These are phyloP conservation scores for Rhytidiadelphus loreus DNA, from an alignment of 225 moss, liverwort and hornwort genomes.

Conservation along the genomic window DNA sequence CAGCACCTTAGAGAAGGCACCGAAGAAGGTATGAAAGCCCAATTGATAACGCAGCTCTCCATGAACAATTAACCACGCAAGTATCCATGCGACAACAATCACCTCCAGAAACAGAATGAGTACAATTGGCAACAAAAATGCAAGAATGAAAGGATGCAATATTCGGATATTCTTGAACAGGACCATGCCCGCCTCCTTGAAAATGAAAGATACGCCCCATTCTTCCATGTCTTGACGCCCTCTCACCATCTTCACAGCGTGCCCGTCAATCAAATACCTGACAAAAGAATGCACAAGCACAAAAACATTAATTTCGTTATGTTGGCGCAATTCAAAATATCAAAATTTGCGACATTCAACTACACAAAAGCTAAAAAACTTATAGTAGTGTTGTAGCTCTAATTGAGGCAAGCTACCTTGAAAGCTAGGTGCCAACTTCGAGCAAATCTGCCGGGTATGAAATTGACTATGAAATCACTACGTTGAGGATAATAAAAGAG, in stretches of 20 bases:
- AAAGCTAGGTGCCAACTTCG: background rate
- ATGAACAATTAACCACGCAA: background rate
- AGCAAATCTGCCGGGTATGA: background rate
- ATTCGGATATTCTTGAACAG: background rate
- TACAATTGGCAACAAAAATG: background rate
- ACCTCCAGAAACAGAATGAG: background rate
- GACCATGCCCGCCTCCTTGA: constrained; percentile 18
- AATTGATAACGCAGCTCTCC: background rate
- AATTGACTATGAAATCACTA: background rate
- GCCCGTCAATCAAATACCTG: background rate
- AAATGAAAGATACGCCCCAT: background rate
- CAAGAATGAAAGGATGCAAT: background rate
- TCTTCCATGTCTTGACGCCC: constrained; percentile 7
- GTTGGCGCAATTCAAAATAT: background rate
- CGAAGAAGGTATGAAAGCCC: background rate
- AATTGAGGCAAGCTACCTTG: too few relatives aligned
- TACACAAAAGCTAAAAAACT: background rate
- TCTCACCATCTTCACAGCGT: constrained; percentile 3
- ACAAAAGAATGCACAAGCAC: background rate
- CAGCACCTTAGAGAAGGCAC: background rate
- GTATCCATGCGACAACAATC: background rate
- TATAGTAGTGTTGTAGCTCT: background rate
- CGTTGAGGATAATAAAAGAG: too few relatives aligned
- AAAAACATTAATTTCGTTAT: background rate
- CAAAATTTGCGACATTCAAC: background rate